These are phyloP conservation scores for Urochloa ruziziensis DNA, from an alignment of 176 grass and related monocot genomes.

Conservation along the genomic window DNA sequence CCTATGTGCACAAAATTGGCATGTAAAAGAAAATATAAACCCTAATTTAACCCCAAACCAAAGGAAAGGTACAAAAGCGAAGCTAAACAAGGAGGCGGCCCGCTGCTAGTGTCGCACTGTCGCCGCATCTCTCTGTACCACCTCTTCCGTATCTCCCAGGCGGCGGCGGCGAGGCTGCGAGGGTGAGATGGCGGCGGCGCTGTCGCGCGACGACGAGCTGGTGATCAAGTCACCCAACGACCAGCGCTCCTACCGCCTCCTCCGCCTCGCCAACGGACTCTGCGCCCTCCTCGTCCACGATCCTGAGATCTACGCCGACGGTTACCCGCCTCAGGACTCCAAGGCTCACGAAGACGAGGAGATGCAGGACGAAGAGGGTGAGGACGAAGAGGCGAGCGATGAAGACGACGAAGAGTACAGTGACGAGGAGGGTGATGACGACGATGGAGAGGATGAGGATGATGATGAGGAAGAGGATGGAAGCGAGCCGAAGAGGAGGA, in stretches of 20 bases:
- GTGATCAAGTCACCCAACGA: slow-evolving; percentile 84
- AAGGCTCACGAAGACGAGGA: slow-evolving; percentile 31
- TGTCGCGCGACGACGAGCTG: slow-evolving; percentile 45
- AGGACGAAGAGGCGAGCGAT: slow-evolving; percentile 10
- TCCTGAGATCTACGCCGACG: slow-evolving; percentile 81
- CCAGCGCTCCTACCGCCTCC: slow-evolving; percentile 65
- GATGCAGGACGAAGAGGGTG: slow-evolving; percentile 37
- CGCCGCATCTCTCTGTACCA: background rate
- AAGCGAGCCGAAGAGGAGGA: slow-evolving; percentile 51
- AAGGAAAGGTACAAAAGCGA: background rate
- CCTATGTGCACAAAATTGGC: background rate
- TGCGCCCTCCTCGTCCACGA: slow-evolving; percentile 77
- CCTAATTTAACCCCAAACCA: slow-evolving; percentile 22
- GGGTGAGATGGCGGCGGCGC: slow-evolving; percentile 41
- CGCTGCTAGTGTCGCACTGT: background rate
- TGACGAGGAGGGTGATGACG: slow-evolving; percentile 34
- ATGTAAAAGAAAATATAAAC: background rate
- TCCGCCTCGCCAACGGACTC: slow-evolving; percentile 80
- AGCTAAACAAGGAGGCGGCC: background rate
- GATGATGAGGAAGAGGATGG: slow-evolving; percentile 49
- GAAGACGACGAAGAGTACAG: slow-evolving; percentile 37
- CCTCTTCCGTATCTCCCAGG: background rate
- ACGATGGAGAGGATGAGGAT: slow-evolving; percentile 2
- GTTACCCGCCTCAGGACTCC: slow-evolving; percentile 3
- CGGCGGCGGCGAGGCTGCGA: slow-evolving; percentile 19